Base-by-base conservation (phyloP, 139 green algal genomes). In the Volvox reticuliferus region DNA sequence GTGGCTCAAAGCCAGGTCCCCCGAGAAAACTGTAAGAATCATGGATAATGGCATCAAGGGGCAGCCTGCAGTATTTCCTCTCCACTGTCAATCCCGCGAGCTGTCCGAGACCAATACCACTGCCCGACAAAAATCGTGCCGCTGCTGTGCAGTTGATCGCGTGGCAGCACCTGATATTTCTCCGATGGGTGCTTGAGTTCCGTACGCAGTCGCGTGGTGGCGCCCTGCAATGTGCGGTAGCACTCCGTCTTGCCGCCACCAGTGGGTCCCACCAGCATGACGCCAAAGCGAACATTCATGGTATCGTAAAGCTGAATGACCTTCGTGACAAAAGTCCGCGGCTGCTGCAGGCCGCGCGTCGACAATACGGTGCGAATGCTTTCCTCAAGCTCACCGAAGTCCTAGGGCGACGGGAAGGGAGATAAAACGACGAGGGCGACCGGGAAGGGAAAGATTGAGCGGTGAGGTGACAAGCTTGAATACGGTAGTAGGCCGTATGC, bases 231-330 rank as follows among this genome's bases (percentile, higher is more conserved):
- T 33, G 95, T 95, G 21, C 84, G 84, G 93, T 96, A 97, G 91
- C 93, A 96, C 62, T 91, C 87, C 26, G 95, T 97, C 95, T 98
- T 98, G 80, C 96, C 97, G 61, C 96, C 93, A 20, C 97, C 93
- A 26, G 95, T 96, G 77, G 95, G 95, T 21, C 96, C 95, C 18
- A 98, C 96, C 82, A 97, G 89, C 96, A 99, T 98, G 77, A 97
- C 95, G 9, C 97, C 97, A 91, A 98, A 98, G 44, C 97, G 93
- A 79, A 99, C 96, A 84, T 97, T 96, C 91, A 99, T 95, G 73
- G 96, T 98, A 91, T 98, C 96, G 83, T 96, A 97, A 44, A 98
- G 94, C 95, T 99, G 96, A 33, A 99, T 94, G 79, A 96, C 88
- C 94, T 99, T 99, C 79, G 92, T 94, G 14, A 98, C 94, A 76